phyloP scores from a whole-genome alignment of 345 rosid genomes.

The Sisymbrium altissimum region DNA sequence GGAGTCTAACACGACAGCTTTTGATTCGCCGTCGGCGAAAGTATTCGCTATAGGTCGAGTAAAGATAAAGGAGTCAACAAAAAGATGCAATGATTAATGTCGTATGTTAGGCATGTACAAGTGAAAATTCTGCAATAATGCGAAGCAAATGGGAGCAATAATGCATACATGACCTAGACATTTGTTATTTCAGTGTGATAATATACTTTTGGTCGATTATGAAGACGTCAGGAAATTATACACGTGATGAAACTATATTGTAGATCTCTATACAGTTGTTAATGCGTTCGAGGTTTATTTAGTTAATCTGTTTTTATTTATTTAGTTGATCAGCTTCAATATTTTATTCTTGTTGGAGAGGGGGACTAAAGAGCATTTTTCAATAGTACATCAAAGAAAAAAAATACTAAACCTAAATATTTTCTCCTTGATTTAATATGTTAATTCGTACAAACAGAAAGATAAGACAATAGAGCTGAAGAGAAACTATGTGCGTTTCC shows the following conservation, averaged over 20 bases:
- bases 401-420: neutral
- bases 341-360: neutral
- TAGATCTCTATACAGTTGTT: neutral
- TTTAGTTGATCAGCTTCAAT: no score
- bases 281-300: neutral
- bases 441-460: neutral
- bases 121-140: neutral
- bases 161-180: neutral
- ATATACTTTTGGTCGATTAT: neutral
- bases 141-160: neutral
- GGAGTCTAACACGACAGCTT: neutral
- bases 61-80: neutral
- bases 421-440: neutral
- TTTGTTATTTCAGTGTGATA: neutral
- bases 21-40: neutral
- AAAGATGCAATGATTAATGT: neutral
- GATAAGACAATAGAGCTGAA: no score
- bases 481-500: no score
- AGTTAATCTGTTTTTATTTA: neutral
- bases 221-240: neutral
- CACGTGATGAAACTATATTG: neutral
- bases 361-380: neutral
- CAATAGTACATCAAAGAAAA: no score
- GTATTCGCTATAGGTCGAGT: neutral
- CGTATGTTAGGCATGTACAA: neutral